Evolutionary conservation across 495 filamentous ascomycete species (phyloP).

Genomic region (Pyrenula aspistea): DNA sequence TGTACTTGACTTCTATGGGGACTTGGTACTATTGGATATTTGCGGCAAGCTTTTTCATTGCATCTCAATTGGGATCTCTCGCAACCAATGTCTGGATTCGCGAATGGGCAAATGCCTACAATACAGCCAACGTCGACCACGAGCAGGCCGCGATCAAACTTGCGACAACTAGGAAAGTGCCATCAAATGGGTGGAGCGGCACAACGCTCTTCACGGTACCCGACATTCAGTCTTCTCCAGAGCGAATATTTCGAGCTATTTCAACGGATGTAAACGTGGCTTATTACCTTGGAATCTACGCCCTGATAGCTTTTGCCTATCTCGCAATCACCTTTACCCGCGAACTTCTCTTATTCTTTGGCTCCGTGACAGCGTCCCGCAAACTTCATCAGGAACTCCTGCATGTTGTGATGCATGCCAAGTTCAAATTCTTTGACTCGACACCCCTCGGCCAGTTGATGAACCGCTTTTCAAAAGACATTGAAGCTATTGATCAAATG

Average conservation of each 20-base stretch:
- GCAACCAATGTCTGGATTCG: constrained; percentile 89
- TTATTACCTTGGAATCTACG: constrained; percentile 81
- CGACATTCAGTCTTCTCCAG: constrained; percentile 17
- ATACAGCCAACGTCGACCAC: constrained; percentile 1
- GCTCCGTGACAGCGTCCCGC: constrained; percentile 79
- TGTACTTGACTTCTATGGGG: constrained; percentile 85
- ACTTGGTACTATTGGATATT: constrained; percentile 86
- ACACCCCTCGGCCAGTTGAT: constrained; percentile 95
- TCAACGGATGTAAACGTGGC: constrained; percentile 54
- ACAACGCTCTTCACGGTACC: constrained; percentile 22
- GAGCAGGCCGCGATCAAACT: constrained; percentile 23
- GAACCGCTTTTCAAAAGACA: constrained; percentile 97
- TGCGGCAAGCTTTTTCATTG: constrained; percentile 57
- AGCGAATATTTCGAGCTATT: constrained; percentile 17
- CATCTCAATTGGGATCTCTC: constrained; percentile 73
- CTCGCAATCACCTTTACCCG: constrained; percentile 63
- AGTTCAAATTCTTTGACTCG: constrained; percentile 95
- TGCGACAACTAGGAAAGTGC: constrained; percentile 17
- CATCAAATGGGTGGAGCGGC: constrained; percentile 8
- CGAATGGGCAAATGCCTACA: constrained; percentile 68
- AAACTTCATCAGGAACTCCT: constrained; percentile 74
- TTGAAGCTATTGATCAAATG: constrained; percentile 92
- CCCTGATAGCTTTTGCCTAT: constrained; percentile 60
- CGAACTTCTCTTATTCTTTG: constrained; percentile 83
- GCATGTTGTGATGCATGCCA: constrained; percentile 68